These are phyloP conservation scores for Neolentinus lepideus DNA, from an alignment of 1,284 basidiomycete genomes.

Conservation along the genomic window DNA sequence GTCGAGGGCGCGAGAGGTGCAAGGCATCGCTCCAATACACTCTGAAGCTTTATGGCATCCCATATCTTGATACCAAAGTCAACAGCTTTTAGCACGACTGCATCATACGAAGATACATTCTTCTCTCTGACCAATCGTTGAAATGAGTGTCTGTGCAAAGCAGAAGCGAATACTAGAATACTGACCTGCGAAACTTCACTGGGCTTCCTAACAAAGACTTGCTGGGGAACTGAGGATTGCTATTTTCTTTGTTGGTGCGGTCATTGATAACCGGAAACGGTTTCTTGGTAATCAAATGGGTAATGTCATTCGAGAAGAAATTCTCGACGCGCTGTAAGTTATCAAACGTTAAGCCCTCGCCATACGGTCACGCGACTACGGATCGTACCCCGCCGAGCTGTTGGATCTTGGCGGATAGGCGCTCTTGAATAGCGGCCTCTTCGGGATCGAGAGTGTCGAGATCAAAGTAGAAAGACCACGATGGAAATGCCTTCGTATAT, in stretches of 20 bases:
- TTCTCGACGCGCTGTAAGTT: slow-evolving; percentile 61
- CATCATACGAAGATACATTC: slow-evolving; percentile 11
- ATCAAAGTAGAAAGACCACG: slow-evolving; percentile 85
- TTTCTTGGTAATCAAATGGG: slow-evolving; percentile 79
- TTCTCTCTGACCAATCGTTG: slow-evolving; percentile 2
- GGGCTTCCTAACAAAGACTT: slow-evolving; percentile 48
- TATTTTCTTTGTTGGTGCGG: slow-evolving; percentile 61
- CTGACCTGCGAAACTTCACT: slow-evolving; percentile 53
- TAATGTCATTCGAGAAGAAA: slow-evolving; percentile 82
- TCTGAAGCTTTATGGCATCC: slow-evolving; percentile 70
- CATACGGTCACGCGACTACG: slow-evolving; percentile 5
- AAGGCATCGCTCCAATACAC: slow-evolving; percentile 59
- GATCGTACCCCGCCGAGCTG: slow-evolving; percentile 74
- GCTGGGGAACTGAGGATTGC: slow-evolving; percentile 15
- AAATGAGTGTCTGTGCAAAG: not conserved
- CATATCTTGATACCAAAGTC: slow-evolving; percentile 87
- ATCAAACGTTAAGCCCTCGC: slow-evolving; percentile 6
- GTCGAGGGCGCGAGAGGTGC: slow-evolving; percentile 19
- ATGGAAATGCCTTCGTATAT: slow-evolving; percentile 81
- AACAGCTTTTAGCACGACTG: slow-evolving; percentile 66
- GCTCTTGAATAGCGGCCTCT: slow-evolving; percentile 33
- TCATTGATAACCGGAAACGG: slow-evolving; percentile 29
- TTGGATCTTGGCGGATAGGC: slow-evolving; percentile 47
- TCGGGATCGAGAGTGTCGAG: slow-evolving; percentile 49
- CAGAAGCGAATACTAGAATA: slow-evolving; percentile 8